Base-by-base conservation (phyloP, 768 basidiomycete species). In the Leccinum longicurvipes region DNA sequence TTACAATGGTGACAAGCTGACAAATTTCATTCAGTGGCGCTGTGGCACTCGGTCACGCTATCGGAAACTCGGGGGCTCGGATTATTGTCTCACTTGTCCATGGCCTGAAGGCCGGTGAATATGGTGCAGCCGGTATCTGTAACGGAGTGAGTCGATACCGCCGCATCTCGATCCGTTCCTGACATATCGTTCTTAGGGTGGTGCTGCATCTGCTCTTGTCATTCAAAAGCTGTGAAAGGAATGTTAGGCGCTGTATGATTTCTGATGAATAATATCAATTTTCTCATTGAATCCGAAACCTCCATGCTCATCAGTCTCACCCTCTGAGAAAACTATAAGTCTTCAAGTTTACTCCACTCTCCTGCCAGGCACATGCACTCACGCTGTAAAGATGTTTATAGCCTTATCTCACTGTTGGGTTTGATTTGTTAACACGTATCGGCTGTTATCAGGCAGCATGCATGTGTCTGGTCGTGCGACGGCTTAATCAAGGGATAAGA, bases 51-150 rank as follows among this genome's bases (percentile, higher is more conserved):
- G 95, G 95, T 29, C 89, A 98, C 71, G 93, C 96, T 44, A 93
- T 98, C 68, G 96, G 96, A 57, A 98, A 92, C 74, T 97, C 93
- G 36, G 96, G 96, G 19, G 83, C 91, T 47, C 87, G 96, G 50
- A 98, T 98, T 74, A 80, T 98, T 48, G 95, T 98, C 25, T 91
- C 96, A 6, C 82, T 98, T 19, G 78, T 92, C 4, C 94, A 98
- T 69, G 84, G 88, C n/a, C 83, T 98, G 61, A 87, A 96, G 78
- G 72, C 86, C 3, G 95, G 95, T 36, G 80, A 98, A 76, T 97
- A 95, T 66, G 96, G 95, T 62, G 93, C 91, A 53, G 96, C 95
- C 36, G 94, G 89, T 72, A 88, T 98, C 63, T 98, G 96, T 82
- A 98, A 98, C 67, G 96, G 94, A 60, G 93, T 95, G 72, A 73